Conservation (phyloP, 1,284 basidiomycete genomes). For the Amylostereum areolatum region DNA sequence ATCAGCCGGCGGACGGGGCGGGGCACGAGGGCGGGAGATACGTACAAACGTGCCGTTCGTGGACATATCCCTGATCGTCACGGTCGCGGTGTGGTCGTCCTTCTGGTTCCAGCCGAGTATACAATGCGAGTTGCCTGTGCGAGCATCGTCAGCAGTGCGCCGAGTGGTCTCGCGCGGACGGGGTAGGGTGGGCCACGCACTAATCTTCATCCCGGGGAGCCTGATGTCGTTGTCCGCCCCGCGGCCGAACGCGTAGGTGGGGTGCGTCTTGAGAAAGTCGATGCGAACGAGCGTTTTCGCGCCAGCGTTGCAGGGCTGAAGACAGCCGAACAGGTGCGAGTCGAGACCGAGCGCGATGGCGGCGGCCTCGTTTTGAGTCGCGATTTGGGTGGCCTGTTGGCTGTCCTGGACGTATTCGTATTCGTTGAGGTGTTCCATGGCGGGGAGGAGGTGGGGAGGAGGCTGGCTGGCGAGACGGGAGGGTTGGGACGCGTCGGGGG, state of each 20-base stretch:
- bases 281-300: slow-evolving; percentile 37
- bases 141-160: slow-evolving; percentile 5
- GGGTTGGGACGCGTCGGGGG: no score
- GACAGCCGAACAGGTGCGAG: slow-evolving; percentile 59
- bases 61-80: slow-evolving; percentile 67
- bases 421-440: no score
- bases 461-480: no score
- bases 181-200: slow-evolving; percentile 39
- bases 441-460: no score
- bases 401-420: neutral
- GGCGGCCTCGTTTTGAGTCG: slow-evolving; percentile 22
- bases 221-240: slow-evolving; percentile 46
- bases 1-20: slow-evolving; percentile 7
- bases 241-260: slow-evolving; percentile 49
- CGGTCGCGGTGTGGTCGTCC: slow-evolving; percentile 42
- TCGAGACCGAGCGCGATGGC: slow-evolving; percentile 25
- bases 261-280: slow-evolving; percentile 50
- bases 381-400: slow-evolving; percentile 35
- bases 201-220: slow-evolving; percentile 64
- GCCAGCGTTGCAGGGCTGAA: slow-evolving; percentile 50
- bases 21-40: slow-evolving; percentile 12
- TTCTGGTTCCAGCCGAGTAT: slow-evolving; percentile 61
- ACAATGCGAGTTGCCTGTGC: slow-evolving; percentile 61
- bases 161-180: slow-evolving; percentile 1
- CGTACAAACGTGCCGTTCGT: slow-evolving; percentile 86